phyloP scores from a whole-genome alignment of 2,329 filamentous ascomycete species.

The Cladosporium sp. region DNA sequence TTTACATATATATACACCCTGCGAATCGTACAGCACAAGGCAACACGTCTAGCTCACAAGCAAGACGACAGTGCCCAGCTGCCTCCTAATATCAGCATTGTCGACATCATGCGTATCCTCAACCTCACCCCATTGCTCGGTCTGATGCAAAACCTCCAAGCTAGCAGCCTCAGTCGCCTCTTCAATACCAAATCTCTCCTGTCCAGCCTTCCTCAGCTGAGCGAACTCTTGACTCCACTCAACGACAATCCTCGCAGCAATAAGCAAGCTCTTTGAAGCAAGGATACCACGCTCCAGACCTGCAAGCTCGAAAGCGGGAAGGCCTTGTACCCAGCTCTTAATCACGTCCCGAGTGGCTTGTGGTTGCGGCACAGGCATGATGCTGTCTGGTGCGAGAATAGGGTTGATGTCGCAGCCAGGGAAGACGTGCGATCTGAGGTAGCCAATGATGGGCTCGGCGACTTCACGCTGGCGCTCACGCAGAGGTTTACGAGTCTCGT shows the following conservation, averaged over 20 bases:
- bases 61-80: conserved; percentile 81
- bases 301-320: conserved; percentile 77
- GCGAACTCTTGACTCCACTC: conserved; percentile 72
- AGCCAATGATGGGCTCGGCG: conserved; percentile 66
- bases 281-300: conserved; percentile 79
- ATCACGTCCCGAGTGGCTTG: conserved; percentile 73
- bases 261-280: conserved; percentile 80
- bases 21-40: background rate
- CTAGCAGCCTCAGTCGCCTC: conserved; percentile 42
- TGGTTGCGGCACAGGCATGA: conserved; percentile 70
- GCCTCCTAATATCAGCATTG: conserved; percentile 79
- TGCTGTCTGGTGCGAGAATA: conserved; percentile 72
- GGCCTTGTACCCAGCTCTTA: conserved; percentile 67
- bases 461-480: conserved; percentile 67
- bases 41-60: conserved; percentile 53
- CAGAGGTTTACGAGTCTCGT: conserved; percentile 50
- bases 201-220: conserved; percentile 61
- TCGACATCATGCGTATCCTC: conserved; percentile 98
- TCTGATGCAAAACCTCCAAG: conserved; percentile 93
- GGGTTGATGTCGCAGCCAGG: conserved; percentile 75
- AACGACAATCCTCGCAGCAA: conserved; percentile 69
- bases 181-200: conserved; percentile 52
- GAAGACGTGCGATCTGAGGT: conserved; percentile 71
- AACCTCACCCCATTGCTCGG: conserved; percentile 86
- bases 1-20: background rate